A percentile compares a stretch with the other conserved stretches of the same genome.
phyloP scores from a whole-genome alignment of 1,139 yeast species.

The Saccharomyces hybrid region DNA sequence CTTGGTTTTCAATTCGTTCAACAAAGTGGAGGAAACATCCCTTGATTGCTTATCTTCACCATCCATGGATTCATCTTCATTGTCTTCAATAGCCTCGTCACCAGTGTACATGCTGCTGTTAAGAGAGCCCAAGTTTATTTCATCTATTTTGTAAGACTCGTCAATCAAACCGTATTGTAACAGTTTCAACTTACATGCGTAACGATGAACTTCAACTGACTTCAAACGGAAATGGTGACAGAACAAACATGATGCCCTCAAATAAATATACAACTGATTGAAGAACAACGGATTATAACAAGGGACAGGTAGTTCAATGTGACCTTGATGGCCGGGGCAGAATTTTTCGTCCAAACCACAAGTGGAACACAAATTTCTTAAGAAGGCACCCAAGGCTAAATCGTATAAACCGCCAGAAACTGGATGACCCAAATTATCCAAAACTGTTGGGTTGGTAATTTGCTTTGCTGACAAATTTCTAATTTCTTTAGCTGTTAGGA shows the following conservation, averaged over 20 bases:
- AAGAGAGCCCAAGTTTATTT: constrained; percentile 38
- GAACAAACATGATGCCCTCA: constrained; percentile 81
- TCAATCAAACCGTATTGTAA: constrained; percentile 83
- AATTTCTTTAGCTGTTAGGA: constrained; percentile 75
- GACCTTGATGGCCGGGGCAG: constrained; percentile 99
- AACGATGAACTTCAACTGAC: constrained; percentile 63
- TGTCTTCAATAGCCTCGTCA: constrained; percentile 33
- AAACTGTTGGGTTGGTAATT: constrained; percentile 87
- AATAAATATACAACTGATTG: constrained; percentile 76
- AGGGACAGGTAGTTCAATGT: constrained; percentile 91
- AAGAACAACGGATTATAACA: constrained; percentile 93
- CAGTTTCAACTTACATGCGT: constrained; percentile 67
- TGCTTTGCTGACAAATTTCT: constrained; percentile 86
- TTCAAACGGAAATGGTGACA: constrained; percentile 80
- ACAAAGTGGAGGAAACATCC: constrained; percentile 36
- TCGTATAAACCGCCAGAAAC: constrained; percentile 90
- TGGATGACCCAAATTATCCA: constrained; percentile 95
- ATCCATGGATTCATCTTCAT: constrained; percentile 13
- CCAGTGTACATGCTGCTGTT: constrained; percentile 33
- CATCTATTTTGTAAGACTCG: constrained; percentile 69
- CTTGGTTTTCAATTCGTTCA: constrained; percentile 42
- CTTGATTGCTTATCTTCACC: constrained; percentile 31
- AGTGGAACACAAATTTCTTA: constrained; percentile 82
- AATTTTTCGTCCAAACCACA: constrained; percentile 92
- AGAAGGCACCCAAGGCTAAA: constrained; percentile 86